Base-by-base conservation (phyloP, 768 basidiomycete genomes). In the Rhodotorula babjevae region DNA sequence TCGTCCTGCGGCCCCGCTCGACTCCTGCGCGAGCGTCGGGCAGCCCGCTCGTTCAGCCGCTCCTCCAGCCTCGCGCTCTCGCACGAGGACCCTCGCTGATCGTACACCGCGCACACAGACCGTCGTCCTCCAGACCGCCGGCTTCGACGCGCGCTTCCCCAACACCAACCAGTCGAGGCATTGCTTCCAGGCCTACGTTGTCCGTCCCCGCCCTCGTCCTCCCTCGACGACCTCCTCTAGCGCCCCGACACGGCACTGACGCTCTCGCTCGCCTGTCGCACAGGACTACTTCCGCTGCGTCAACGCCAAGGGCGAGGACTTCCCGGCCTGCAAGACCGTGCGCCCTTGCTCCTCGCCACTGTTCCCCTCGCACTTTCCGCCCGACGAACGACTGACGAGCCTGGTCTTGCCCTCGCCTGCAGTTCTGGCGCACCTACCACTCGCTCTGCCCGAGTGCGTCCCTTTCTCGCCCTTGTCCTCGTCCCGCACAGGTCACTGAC, bases 241-340 rank as follows among this genome's bases (percentile, higher is more conserved):
- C 49, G 49, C 10, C 42, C 44, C 42, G 42, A 3, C 18, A 33
- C 27, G 46, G 46, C 19, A 6, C 36, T 50, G 3, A 14, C 36
- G 2, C 50, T 83, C 90, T 87, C 87, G 8, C 14, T 46, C 14
- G 18, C 14, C 2, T 14, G 14, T 3, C 44, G 92, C 95, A 84
- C 93, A 95, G 85, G 96, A 99, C 83, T 97, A 96, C 86, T 93
- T 94, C 88, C 62, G 76, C 82, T 99, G 96, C 82, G 83, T 97
- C 78, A 82, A 90, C 78, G 94, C 94, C 78, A 98, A 96, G 84
- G 96, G 96, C 77, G 96, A 99, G 77, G 96, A 97, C 71, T 98
- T 88, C 81, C 88, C 89, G n/a, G 93, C 96, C 3, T 98, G 96
- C 89, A 93, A 93, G 84, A 94, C 96, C 82, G 78, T 77, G 36